A percentile compares a stretch with the other conserved stretches of the same genome.
Evolutionary conservation across 768 basidiomycete genomes (phyloP).

Genomic region (Boletellus ananiceps): DNA sequence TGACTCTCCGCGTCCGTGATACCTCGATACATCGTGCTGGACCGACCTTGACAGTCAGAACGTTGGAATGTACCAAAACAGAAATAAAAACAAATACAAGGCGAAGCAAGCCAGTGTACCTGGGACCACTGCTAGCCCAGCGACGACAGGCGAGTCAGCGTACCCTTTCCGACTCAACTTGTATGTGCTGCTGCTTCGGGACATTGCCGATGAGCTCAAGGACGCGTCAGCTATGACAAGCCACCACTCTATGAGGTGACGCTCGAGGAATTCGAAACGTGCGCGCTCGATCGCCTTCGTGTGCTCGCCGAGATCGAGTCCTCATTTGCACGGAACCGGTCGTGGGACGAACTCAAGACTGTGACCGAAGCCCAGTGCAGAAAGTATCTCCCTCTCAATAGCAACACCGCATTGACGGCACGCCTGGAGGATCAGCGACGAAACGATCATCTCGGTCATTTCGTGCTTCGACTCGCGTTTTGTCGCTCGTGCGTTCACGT

Average conservation of each 20-base stretch:
- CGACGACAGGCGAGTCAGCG: slow-evolving; percentile 1
- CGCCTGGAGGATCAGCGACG: slow-evolving; percentile 61
- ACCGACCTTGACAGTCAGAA: not conserved
- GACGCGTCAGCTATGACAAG: slow-evolving; percentile 65
- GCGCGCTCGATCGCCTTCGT: slow-evolving; percentile 82
- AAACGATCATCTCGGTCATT: slow-evolving; percentile 88
- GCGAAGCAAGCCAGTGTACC: not conserved
- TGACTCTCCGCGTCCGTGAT: slow-evolving; percentile 27
- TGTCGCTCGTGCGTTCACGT: slow-evolving; percentile 79
- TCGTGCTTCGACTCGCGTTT: slow-evolving; percentile 90
- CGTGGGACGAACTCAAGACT: slow-evolving; percentile 70
- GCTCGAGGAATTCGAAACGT: slow-evolving; percentile 91
- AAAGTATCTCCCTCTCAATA: slow-evolving; percentile 72
- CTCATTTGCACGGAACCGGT: slow-evolving; percentile 74
- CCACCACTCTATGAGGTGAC: slow-evolving; percentile 88
- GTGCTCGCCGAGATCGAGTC: slow-evolving; percentile 90
- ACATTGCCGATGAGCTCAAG: slow-evolving; percentile 4
- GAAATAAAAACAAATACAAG: slow-evolving; percentile 1
- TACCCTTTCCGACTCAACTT: slow-evolving; percentile 79
- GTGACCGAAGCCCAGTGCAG: slow-evolving; percentile 60
- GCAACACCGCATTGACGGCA: slow-evolving; percentile 44
- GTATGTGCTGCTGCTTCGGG: slow-evolving; percentile 39
- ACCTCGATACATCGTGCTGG: not conserved
- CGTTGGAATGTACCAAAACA: slow-evolving; percentile 21
- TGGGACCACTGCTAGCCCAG: not conserved